phyloP scores from a whole-genome alignment of 2,329 filamentous ascomycete genomes.

The Diplodia seriata region DNA sequence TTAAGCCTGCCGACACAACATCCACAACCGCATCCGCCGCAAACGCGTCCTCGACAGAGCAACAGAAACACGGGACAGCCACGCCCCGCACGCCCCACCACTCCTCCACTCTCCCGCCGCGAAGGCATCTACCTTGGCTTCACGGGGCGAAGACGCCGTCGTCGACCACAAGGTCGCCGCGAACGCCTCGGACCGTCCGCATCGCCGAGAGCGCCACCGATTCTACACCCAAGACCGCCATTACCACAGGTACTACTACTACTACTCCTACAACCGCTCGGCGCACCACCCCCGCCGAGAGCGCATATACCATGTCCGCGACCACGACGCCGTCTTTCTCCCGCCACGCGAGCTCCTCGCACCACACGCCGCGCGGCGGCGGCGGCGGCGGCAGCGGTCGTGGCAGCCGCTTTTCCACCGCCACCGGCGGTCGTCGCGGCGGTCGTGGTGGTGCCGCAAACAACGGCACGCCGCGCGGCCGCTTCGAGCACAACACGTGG shows the following conservation, averaged over 20 bases:
- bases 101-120: background rate
- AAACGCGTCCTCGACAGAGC: background rate
- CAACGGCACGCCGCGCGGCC: background rate
- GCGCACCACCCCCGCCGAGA: background rate
- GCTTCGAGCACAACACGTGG: slow-evolving; percentile 45
- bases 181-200: background rate
- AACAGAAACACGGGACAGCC: background rate
- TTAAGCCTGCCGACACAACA: background rate
- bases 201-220: background rate
- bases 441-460: background rate
- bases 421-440: background rate
- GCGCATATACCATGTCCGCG: background rate
- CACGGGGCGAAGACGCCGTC: background rate
- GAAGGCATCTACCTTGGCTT: background rate
- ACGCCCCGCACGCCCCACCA: background rate
- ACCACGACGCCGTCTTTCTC: background rate
- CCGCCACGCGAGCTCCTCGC: background rate
- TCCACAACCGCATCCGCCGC: background rate
- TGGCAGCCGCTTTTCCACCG: too few relatives aligned
- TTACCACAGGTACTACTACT: background rate
- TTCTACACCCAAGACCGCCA: background rate
- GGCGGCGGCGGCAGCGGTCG: background rate
- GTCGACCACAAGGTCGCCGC: background rate
- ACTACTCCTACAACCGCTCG: background rate
- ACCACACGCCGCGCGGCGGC: background rate